These are phyloP conservation scores for Penicillium malachiteum DNA, from an alignment of 495 filamentous ascomycete genomes.

Conservation along the genomic window DNA sequence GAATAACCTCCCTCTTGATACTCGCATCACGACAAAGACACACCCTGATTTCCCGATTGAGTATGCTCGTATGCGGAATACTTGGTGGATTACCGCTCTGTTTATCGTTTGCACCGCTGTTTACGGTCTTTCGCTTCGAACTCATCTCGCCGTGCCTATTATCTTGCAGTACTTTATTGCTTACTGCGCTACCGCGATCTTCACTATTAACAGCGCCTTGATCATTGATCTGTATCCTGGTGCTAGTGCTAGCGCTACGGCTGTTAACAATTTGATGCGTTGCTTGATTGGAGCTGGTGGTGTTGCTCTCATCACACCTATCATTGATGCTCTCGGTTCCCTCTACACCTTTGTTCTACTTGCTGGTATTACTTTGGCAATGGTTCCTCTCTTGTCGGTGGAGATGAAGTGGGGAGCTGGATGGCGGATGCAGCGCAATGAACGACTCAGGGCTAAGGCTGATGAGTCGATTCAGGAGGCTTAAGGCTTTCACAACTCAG, in stretches of 20 bases:
- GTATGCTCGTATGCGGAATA: conserved; percentile 44
- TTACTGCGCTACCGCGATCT: conserved; percentile 41
- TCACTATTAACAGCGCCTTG: conserved; percentile 59
- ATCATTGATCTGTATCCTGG: conserved; percentile 66
- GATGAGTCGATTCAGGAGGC: conserved; percentile 1
- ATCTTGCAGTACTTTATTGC: conserved; percentile 56
- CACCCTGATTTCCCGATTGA: conserved; percentile 54
- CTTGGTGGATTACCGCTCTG: conserved; percentile 40
- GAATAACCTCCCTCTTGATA: conserved; percentile 40
- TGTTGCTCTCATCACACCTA: conserved; percentile 60
- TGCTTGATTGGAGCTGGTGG: conserved; percentile 67
- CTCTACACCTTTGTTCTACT: conserved; percentile 64
- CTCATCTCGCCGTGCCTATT: conserved; percentile 52
- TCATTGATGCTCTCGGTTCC: conserved; percentile 59
- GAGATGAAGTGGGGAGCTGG: conserved; percentile 46
- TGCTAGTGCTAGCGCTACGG: conserved; percentile 63
- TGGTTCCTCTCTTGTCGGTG: conserved; percentile 35
- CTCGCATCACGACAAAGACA: conserved; percentile 39
- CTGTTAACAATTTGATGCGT: conserved; percentile 68
- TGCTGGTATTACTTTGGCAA: conserved; percentile 40
- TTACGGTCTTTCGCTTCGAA: conserved; percentile 28
- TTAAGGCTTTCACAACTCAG: neutral
- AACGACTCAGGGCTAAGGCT: conserved; percentile 20
- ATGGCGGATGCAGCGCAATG: conserved; percentile 38
- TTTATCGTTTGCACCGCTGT: conserved; percentile 34